Conservation (phyloP, 805 yeast species). For the Yarrowia sp. region DNA sequence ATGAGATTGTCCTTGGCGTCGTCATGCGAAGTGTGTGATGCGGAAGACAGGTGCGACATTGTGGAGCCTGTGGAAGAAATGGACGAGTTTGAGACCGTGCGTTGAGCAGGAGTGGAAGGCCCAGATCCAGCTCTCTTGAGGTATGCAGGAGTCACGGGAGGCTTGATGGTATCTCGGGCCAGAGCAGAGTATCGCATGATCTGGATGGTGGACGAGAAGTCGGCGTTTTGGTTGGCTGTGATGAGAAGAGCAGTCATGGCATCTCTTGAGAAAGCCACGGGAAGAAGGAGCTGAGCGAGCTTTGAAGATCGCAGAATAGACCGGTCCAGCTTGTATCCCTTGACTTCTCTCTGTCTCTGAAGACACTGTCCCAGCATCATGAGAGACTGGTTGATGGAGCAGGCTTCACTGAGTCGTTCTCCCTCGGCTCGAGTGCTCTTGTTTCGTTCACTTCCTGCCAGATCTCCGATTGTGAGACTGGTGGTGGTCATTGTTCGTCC, state of each 20-base stretch:
- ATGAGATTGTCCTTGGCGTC: conserved; percentile 12
- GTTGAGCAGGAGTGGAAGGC: background rate
- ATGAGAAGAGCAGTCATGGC: conserved; percentile 39
- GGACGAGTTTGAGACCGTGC: conserved; percentile 8
- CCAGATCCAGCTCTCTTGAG: background rate
- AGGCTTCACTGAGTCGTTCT: conserved; percentile 46
- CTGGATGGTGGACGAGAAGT: conserved; percentile 37
- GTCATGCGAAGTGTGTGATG: conserved; percentile 3
- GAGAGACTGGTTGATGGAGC: conserved; percentile 48
- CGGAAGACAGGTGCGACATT: background rate
- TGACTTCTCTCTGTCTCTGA: conserved; percentile 38
- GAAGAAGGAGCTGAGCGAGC: conserved; percentile 48
- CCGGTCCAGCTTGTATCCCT: conserved; percentile 38
- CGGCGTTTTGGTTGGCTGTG: conserved; percentile 43
- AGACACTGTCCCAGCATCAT: conserved; percentile 51
- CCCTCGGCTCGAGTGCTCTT: conserved; percentile 47
- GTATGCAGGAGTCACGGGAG: conserved; percentile 9
- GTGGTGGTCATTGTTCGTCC: conserved; percentile 33
- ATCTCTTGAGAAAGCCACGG: conserved; percentile 41
- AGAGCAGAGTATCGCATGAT: conserved; percentile 37
- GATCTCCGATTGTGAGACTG: conserved; percentile 48
- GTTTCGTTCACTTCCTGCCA: conserved; percentile 54
- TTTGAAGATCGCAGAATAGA: conserved; percentile 49
- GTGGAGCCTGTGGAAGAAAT: background rate
- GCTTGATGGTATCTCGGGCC: conserved; percentile 30